These are phyloP conservation scores for Berkeleyomyces rouxiae DNA, from an alignment of 2,329 filamentous ascomycete species.

Conservation along the genomic window DNA sequence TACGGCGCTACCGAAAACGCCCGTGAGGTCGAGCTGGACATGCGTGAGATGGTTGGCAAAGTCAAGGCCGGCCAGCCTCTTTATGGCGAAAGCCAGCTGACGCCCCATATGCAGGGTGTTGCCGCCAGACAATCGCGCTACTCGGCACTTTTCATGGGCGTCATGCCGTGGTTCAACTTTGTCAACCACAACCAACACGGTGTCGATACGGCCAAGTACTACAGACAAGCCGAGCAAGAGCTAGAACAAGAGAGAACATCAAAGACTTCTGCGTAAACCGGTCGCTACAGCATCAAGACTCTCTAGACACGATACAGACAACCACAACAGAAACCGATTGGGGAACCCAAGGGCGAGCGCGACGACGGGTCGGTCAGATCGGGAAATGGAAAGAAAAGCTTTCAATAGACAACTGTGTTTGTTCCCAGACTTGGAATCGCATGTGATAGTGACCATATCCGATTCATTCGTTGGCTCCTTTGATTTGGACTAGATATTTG, in stretches of 20 bases:
- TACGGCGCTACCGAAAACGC: slow-evolving; percentile 89
- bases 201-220: slow-evolving; percentile 97
- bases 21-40: slow-evolving; percentile 86
- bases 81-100: slow-evolving; percentile 65
- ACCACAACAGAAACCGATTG: slow-evolving; percentile 2
- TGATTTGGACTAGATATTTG: too few relatives aligned
- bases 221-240: slow-evolving; percentile 84
- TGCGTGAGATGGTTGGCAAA: slow-evolving; percentile 94
- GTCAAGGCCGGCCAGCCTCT: slow-evolving; percentile 83
- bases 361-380: neutral
- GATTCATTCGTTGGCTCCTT: too few relatives aligned
- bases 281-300: neutral
- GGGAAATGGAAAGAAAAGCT: neutral
- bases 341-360: neutral
- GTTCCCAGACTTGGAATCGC: neutral
- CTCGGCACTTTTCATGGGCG: slow-evolving; percentile 64
- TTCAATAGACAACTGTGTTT: neutral
- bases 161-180: slow-evolving; percentile 95
- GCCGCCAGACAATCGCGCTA: slow-evolving; percentile 87
- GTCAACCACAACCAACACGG: slow-evolving; percentile 94
- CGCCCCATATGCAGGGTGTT: slow-evolving; percentile 84
- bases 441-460: too few relatives aligned
- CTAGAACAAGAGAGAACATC: slow-evolving; percentile 53
- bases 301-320: neutral
- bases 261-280: slow-evolving; percentile 10